Evolutionary conservation across 139 green algal species (phyloP).

Genomic region (Chlamydomonas sphaeroides): DNA sequence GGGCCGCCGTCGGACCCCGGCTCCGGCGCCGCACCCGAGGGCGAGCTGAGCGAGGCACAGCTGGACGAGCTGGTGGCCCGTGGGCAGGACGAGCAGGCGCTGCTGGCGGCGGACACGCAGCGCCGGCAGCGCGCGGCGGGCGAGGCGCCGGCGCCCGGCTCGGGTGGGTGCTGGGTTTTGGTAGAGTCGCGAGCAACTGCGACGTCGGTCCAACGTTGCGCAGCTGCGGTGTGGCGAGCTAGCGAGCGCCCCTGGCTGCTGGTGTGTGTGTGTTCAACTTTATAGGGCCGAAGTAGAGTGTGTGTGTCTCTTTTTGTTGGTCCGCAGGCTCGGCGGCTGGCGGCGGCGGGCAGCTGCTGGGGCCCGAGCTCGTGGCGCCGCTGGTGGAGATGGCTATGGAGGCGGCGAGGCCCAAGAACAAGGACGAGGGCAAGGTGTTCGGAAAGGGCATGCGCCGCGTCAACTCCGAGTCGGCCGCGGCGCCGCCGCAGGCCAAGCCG

Average conservation of each 20-base stretch:
- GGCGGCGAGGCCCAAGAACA: conserved; percentile 38
- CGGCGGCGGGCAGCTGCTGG: not conserved
- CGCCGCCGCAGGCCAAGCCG: not conserved
- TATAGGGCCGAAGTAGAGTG: no score
- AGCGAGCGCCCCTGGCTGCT: no score
- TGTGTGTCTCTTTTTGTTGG: no score
- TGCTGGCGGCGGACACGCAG: conserved; percentile 19
- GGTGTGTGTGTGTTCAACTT: no score
- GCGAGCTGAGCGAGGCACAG: conserved; percentile 30
- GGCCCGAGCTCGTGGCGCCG: not conserved
- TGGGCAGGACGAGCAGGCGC: conserved; percentile 55
- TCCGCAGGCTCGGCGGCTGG: not conserved
- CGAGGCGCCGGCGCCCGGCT: not conserved
- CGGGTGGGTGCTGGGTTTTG: no score
- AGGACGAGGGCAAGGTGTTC: conserved; percentile 62
- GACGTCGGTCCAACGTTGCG: no score
- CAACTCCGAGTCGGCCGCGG: conserved; percentile 8
- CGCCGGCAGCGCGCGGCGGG: not conserved
- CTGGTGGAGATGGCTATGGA: conserved; percentile 3
- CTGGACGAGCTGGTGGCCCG: conserved; percentile 69
- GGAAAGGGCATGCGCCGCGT: conserved; percentile 63
- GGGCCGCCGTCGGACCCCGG: no score
- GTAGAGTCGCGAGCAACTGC: no score
- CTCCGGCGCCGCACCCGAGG: no score
- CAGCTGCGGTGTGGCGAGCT: no score